phyloP scores from a whole-genome alignment of 331 rosid species.

The Phaseolus coccineus region DNA sequence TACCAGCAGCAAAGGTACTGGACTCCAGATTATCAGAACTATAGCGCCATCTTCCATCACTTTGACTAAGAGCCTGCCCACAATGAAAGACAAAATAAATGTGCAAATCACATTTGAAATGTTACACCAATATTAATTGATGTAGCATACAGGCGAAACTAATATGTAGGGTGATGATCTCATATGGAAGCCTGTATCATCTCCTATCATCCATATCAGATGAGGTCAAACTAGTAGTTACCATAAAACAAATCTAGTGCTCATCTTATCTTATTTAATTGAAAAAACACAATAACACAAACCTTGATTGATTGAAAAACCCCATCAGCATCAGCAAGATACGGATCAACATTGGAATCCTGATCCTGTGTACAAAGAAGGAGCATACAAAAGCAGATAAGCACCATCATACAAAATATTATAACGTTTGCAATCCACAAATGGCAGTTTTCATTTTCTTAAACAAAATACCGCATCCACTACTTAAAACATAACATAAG shows the following conservation, averaged over 20 bases:
- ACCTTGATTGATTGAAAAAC: slow-evolving; percentile 88
- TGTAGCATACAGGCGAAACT: slow-evolving; percentile 13
- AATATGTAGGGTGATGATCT: slow-evolving; percentile 25
- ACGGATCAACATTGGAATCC: slow-evolving; percentile 64
- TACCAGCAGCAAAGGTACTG: slow-evolving; percentile 97
- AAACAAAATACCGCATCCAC: not conserved
- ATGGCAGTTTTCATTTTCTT: not conserved
- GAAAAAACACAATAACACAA: slow-evolving; percentile 19
- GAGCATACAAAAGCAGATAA: slow-evolving; percentile 36
- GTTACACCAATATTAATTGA: slow-evolving; percentile 9
- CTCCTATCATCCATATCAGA: slow-evolving; percentile 35
- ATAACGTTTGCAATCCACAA: slow-evolving; percentile 24
- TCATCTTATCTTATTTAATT: slow-evolving; percentile 23
- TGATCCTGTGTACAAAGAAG: slow-evolving; percentile 61
- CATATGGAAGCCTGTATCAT: slow-evolving; percentile 14
- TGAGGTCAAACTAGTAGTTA: slow-evolving; percentile 36
- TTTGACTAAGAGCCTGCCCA: slow-evolving; percentile 93
- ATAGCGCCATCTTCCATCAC: slow-evolving; percentile 98
- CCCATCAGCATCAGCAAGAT: slow-evolving; percentile 75
- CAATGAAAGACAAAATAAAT: slow-evolving; percentile 37
- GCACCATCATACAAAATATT: slow-evolving; percentile 17
- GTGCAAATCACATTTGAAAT: slow-evolving; percentile 26
- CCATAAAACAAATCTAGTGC: slow-evolving; percentile 34
- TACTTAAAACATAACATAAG: not conserved
- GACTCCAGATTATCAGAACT: slow-evolving; percentile 85